phyloP scores from a whole-genome alignment of 306 rosid genomes.

The Nissolia schottii region DNA sequence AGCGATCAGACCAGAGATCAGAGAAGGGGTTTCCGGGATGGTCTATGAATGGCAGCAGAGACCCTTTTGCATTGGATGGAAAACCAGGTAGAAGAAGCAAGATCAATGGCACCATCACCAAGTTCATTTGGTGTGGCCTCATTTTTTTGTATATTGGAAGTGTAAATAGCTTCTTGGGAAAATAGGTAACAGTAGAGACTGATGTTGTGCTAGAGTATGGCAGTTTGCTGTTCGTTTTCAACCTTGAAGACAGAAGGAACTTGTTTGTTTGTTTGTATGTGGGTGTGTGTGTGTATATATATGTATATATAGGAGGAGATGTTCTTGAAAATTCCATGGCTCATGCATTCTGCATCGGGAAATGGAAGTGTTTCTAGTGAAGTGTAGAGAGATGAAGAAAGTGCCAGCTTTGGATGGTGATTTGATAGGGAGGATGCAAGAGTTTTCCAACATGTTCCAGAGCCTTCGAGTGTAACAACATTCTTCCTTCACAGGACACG shows the following conservation, averaged over 20 bases:
- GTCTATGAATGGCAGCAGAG: slow-evolving; percentile 36
- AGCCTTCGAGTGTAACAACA: background rate
- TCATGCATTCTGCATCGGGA: background rate
- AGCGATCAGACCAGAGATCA: slow-evolving; percentile 32
- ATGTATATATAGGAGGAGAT: background rate
- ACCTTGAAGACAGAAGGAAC: background rate
- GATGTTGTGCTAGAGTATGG: background rate
- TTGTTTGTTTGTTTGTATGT: no score
- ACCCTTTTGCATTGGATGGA: slow-evolving; percentile 32
- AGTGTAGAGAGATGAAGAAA: slow-evolving; percentile 20
- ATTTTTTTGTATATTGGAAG: background rate
- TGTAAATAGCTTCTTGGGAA: background rate
- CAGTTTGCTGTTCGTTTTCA: background rate
- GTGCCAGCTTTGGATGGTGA: slow-evolving; percentile 19
- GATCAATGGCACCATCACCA: slow-evolving; percentile 10
- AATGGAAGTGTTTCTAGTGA: background rate
- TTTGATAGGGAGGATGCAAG: slow-evolving; percentile 1
- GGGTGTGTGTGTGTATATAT: no score
- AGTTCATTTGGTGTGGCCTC: slow-evolving; percentile 20
- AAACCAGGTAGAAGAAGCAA: slow-evolving; percentile 20
- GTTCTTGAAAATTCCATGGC: slow-evolving; percentile 28
- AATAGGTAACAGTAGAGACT: background rate
- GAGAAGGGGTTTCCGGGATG: slow-evolving; percentile 23
- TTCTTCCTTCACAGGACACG: no score
- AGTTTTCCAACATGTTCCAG: slow-evolving; percentile 5